Percentiles rank a stretch among this genome's conserved stretches.
phyloP scores from a whole-genome alignment of 2,329 filamentous ascomycete species.

The Sporothrix dimorphospora region DNA sequence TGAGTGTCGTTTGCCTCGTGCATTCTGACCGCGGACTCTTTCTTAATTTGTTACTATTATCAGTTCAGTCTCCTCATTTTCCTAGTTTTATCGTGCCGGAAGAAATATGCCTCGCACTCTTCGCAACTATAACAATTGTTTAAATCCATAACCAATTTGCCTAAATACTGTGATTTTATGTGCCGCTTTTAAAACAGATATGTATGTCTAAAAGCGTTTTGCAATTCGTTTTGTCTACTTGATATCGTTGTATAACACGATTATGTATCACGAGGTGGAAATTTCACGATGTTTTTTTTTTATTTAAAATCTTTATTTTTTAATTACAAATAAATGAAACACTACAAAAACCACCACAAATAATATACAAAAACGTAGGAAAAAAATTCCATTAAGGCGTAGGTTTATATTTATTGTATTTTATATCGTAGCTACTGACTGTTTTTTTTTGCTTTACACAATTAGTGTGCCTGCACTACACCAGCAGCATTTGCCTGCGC shows the following conservation, averaged over 20 bases:
- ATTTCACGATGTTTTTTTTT: too few species aligned
- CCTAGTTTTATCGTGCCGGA: not conserved
- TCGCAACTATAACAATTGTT: constrained; percentile 14
- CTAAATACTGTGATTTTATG: not conserved
- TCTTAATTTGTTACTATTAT: constrained; percentile 5
- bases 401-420: not conserved
- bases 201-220: too few species aligned
- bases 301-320: too few species aligned
- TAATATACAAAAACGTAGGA: not conserved
- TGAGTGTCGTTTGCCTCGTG: not conserved
- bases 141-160: not conserved
- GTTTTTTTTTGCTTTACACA: not conserved
- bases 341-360: not conserved
- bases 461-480: constrained; percentile 70
- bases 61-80: not conserved
- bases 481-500: constrained; percentile 87
- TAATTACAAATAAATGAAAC: not conserved
- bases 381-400: not conserved
- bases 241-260: too few species aligned
- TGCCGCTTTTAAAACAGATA: not conserved
- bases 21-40: constrained; percentile 5
- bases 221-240: too few species aligned
- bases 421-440: not conserved
- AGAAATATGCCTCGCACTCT: not conserved
- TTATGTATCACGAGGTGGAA: too few species aligned